Evolutionary conservation across 345 rosid species (phyloP), one percentile per base, ranked within the genome.

Genomic region (Eucalyptus pauciflora): DNA sequence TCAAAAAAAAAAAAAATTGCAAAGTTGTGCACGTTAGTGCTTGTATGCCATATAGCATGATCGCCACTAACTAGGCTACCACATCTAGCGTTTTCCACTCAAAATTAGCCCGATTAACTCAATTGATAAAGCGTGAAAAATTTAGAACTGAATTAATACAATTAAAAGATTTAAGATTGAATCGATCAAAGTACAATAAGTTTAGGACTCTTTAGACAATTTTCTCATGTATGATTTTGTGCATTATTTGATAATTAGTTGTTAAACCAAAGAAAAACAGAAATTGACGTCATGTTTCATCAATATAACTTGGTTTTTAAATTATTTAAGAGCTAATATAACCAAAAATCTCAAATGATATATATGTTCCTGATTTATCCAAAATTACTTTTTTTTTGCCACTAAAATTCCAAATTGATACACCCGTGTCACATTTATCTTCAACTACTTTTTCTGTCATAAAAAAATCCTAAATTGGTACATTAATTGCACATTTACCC

Each of bases 341-440:
- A 64, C 37, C 3, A 64, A 64, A n/a, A 64, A 64, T 60, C 41
- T 64, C 41, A 64, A 64, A 64, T 7, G 62, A 24, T 56, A 56
- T 56, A 56, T 56, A 22, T 56, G 62, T 56, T 20, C 27, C 4
- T 2, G 0, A 56, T 22, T 56, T 9, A 10, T 56, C 62, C 62
- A 56, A 56, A 56, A 56, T 56, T 56, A 22, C 29, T 41, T 41
- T 56, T n/a, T n/a, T 51, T 22, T 56, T 56, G 62, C 12, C 62
- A 56, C 5, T n/a, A 64, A 64, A n/a, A 64, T 62, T n/a, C 16
- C 6, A 67, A 67, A 15, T 4, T 2, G 1, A n/a, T 64, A 13
- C 20, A 7, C 37, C 0, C 1, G 0, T 13, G 10, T 9, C 18
- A 64, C 8, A 64, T 64, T 64, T 64, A 64, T 33, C 13, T 8